Base-by-base conservation (phyloP, 2,329 filamentous ascomycete species). In the Rutstroemia sp. region DNA sequence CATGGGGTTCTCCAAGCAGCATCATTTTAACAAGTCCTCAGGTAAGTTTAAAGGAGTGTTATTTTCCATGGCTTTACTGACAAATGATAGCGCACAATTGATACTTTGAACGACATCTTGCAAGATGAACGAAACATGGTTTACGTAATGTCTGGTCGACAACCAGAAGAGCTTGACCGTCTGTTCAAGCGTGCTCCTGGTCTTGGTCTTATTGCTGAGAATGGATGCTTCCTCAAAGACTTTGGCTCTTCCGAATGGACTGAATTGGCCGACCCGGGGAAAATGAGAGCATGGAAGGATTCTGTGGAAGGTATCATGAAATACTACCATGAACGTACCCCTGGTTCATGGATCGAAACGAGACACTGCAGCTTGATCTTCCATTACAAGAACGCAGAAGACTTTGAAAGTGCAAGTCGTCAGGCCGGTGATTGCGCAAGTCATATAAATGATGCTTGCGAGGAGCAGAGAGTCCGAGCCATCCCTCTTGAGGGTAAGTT, bases 381-480 rank as follows among this genome's bases (percentile, higher is more conserved):
- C 76, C 89, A 95, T 72, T 95, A 94, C 73, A 88, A 88, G 69
- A 85, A 84, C 53, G 86, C 88, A 1, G 87, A 90, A 55, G 89
- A 96, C 68, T 82, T 82, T 57, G 83, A 87, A 51, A 80, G 82
- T 23, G 92, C 92, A 0, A 78, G 81, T 57, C 84, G 90, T 19
- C 87, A 92, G 65, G 92, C 91, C 0, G 88, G 87, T 19, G 92
- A 97, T 69, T 95, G 91, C 67, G 90, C 90, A 0, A 92, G 89
- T 60, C 92, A 96, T 66, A 94, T 97, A 76, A 97, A 97, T 68
- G 92, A 96, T 68, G 88, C 90, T 0, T 96, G 91, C 69, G 86
- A 90, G 68, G 82, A 80, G 55, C 89, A 95, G 71, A 81, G 84
- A 34, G 87, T 97, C 4, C 89, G 91, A 67, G 92, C 92, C 5